Evolutionary conservation across 2,329 filamentous ascomycete species (phyloP), one percentile per base, ranked within the genome.

Genomic region (Dactylellina haptotyla): DNA sequence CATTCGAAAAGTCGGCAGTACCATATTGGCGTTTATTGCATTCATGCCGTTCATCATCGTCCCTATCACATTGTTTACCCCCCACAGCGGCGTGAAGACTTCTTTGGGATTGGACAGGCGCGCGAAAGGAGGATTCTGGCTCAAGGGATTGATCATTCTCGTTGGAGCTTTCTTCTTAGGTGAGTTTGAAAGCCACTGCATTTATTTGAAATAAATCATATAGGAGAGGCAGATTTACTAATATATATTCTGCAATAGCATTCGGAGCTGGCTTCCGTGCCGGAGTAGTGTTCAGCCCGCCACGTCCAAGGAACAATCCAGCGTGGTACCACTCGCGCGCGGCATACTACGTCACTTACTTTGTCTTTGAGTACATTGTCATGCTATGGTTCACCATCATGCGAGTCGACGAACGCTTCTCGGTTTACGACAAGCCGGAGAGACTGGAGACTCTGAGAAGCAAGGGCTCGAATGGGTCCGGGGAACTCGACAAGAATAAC

Each of bases 261-360:
- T 82, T 92, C 9, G 90, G 90, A 26, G 90, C 91, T 1, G 82
- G 83, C 14, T 93, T 92, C 82, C 86, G 91, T 34, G 83, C 86
- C 28, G 89, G 85, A 14, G 86, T 85, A 0, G 82, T 79, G 26
- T 92, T 85, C 80, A 83, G 83, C 63, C 78, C 83, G 0, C 81
- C 82, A 23, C 85, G 84, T 26, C 86, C 83, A 2, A 77, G 78
- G 64, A 82, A 46, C 9, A 43, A 87, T 66, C 87, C 90, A 1
- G 88, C 88, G 3, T 90, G 88, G 85, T 94, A 89, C 79, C 86
- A 92, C 77, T 83, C 83, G 78, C 90, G 89, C 79, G 86, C 88
- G 1, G 87, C 86, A 77, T 96, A 92, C 83, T 96, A 95, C 82
- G 82, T 88, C 78, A 91, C 95, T 83, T 90, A 91, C 81, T 96